Evolutionary conservation across 495 filamentous ascomycete species (phyloP), one percentile per base, ranked within the genome.

Genomic region (Hypoxylon crocopeplum): DNA sequence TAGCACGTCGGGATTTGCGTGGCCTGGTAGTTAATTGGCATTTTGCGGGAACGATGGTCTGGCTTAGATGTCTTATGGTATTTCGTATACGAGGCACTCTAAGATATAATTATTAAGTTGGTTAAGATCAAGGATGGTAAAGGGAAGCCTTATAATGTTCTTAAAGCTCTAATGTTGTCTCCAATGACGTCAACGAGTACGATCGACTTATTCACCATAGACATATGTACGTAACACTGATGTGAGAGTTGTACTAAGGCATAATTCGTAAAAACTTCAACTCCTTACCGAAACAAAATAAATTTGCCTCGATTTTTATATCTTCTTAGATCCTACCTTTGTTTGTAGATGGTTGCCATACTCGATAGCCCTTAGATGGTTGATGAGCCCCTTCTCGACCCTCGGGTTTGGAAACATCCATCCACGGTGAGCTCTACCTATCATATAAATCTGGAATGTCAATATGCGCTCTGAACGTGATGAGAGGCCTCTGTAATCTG

Each of bases 1-100:
- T 82, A 90, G 66, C 80, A 82, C 34, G 81, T 79, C 4, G 85
- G 86, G 49, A 89, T 81, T n/a, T 54, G 57, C 1, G 60, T 22
- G 15, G 44, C 50, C 27, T 65, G 45, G 40, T 69, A 67, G 13
- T 58, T 34, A 24, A 69, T 61, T 16, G 63, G 60, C 69, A 71
- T 71, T 13, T 47, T 59, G 39, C 10, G 7, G 11, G 15, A 33
- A 45, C 4, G 17, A 5, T 12, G 16, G 11, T 29, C 24, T 25
- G 7, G 10, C 8, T 40, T 16, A 11, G 32, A 15, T 27, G 13
- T 11, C 7, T 20, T 47, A 36, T n/a, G 24, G 13, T 11, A 7
- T 27, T 1, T 42, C 8, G 0, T 25, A 22, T n/a, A n/a, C n/a
- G n/a, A n/a, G n/a, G 5, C 21, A 3, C 3, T 24, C 29, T 19